These are phyloP conservation scores for Xanthoconium stramineum DNA, from an alignment of 768 basidiomycete genomes.

Conservation along the genomic window DNA sequence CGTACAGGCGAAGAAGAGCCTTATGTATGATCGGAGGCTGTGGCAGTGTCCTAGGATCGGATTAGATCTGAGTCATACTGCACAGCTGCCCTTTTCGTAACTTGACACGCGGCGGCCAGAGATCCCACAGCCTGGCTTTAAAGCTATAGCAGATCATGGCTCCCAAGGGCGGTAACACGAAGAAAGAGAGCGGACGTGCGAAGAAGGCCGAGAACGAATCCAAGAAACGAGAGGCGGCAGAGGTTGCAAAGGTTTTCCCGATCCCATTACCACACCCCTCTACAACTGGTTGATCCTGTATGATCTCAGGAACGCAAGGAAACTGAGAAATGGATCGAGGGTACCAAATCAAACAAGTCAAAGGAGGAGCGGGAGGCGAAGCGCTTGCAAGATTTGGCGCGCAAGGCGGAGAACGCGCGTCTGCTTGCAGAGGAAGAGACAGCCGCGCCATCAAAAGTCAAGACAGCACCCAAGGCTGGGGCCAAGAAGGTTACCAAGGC, in stretches of 20 bases:
- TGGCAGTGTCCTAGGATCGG: conserved; percentile 28
- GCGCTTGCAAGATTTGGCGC: conserved; percentile 72
- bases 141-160: conserved; percentile 50
- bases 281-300: conserved; percentile 1
- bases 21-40: conserved; percentile 11
- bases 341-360: conserved; percentile 61
- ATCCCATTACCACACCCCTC: background rate
- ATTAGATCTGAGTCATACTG: conserved; percentile 21
- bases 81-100: conserved; percentile 10
- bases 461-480: conserved; percentile 61
- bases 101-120: background rate
- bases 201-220: conserved; percentile 91
- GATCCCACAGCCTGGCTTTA: conserved; percentile 5
- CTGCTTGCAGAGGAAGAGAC: conserved; percentile 89
- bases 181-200: conserved; percentile 87
- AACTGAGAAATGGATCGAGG: conserved; percentile 63
- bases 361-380: conserved; percentile 79
- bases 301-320: conserved; percentile 64
- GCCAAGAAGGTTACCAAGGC: conserved; percentile 55
- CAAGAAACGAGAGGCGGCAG: conserved; percentile 67
- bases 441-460: conserved; percentile 50
- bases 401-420: conserved; percentile 84
- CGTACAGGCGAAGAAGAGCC: background rate
- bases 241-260: conserved; percentile 59
- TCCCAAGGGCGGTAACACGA: conserved; percentile 84